Evolutionary conservation across 106 monocot species (phyloP).

Genomic region (Agapanthus africanus): DNA sequence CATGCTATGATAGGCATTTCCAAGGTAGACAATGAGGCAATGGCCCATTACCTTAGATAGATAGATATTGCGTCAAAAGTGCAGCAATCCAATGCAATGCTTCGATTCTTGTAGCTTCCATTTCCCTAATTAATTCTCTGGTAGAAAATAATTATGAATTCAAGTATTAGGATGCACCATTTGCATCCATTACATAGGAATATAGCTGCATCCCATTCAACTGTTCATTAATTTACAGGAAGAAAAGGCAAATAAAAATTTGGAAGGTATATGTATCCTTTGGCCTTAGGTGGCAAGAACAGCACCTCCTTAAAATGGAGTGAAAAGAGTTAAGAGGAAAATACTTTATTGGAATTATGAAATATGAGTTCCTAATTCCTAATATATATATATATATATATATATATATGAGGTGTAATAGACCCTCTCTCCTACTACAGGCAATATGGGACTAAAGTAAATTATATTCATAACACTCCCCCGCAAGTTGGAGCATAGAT

Average conservation of each 20-base stretch:
- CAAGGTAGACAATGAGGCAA: background rate
- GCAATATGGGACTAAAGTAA: too few relatives aligned
- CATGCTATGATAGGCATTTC: background rate
- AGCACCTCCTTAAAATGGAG: conserved; percentile 45
- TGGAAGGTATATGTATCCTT: conserved; percentile 11
- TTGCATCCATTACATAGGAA: background rate
- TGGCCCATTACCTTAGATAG: conserved; percentile 39
- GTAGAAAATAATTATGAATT: background rate
- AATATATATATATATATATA: too few relatives aligned
- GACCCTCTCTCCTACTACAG: too few relatives aligned
- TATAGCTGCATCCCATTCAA: background rate
- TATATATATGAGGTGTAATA: too few relatives aligned
- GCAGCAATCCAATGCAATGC: conserved; percentile 52
- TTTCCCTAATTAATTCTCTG: conserved; percentile 52
- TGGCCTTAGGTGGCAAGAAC: conserved; percentile 17
- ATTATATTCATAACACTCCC: too few relatives aligned
- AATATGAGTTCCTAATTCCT: too few relatives aligned
- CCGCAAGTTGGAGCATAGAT: too few relatives aligned
- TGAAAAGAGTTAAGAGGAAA: too few relatives aligned
- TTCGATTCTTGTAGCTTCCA: conserved; percentile 61
- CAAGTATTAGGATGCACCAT: background rate
- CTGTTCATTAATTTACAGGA: background rate
- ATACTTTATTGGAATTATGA: too few relatives aligned
- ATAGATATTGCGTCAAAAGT: conserved; percentile 38
- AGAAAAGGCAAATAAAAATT: conserved; percentile 3